Conservation (phyloP, 148 eudicot species). For the Hydrangea macrophylla region DNA sequence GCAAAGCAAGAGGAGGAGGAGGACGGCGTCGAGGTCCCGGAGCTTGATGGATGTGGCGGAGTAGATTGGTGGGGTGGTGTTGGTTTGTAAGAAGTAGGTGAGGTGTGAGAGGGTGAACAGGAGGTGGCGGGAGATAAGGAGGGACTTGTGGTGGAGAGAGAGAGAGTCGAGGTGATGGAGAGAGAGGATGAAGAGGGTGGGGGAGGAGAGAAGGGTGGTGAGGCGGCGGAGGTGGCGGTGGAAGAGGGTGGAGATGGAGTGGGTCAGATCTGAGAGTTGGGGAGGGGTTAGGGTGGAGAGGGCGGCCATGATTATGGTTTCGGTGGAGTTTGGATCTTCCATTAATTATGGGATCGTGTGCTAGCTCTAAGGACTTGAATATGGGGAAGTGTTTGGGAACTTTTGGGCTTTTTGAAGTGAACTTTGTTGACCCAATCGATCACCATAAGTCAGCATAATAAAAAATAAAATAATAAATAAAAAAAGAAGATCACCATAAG, state of each 20-base stretch:
- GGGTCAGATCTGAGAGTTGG: conserved; percentile 36
- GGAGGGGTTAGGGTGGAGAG: conserved; percentile 48
- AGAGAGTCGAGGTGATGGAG: conserved; percentile 55
- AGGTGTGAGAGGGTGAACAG: conserved; percentile 44
- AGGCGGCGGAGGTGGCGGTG: conserved; percentile 46
- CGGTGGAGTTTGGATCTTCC: conserved; percentile 17
- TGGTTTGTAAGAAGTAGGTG: conserved; percentile 21
- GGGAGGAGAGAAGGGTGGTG: conserved; percentile 48
- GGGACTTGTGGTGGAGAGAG: conserved; percentile 50
- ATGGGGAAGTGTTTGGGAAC: neutral
- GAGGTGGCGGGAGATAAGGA: conserved; percentile 61
- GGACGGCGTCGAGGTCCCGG: conserved; percentile 50
- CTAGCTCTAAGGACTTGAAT: too few relatives aligned
- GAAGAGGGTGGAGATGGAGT: conserved; percentile 40
- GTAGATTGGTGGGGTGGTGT: conserved; percentile 5
- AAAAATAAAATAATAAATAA: too few relatives aligned
- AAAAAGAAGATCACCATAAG: too few relatives aligned
- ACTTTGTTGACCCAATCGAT: neutral
- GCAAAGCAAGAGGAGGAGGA: conserved; percentile 47
- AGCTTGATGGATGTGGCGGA: conserved; percentile 17
- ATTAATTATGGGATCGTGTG: conserved; percentile 23
- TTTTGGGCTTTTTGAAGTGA: neutral
- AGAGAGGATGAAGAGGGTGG: conserved; percentile 41
- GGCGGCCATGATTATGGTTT: conserved; percentile 33
- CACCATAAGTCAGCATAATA: too few relatives aligned